Base-by-base conservation (phyloP, 1,284 basidiomycete species). In the Marasmius fiardii region DNA sequence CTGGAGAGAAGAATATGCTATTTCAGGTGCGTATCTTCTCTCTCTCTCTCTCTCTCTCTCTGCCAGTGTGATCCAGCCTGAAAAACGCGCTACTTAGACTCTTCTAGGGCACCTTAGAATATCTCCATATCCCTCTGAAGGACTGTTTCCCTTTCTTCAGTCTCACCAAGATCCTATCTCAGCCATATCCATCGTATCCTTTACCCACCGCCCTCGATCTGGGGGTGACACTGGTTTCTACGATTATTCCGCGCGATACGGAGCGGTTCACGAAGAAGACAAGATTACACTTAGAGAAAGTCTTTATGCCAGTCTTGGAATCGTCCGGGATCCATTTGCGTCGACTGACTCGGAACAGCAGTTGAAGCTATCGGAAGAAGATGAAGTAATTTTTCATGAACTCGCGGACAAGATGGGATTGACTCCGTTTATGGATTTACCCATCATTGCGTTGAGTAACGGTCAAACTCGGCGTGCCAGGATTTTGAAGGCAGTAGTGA, bases 381-480 rank as follows among this genome's bases (percentile, higher is more conserved):
- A 75, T 59, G 65, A 70, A 54, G 52, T 61, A 23, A 59, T 76
- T 4, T 82, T 89, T 59, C 76, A 83, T 12, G 71, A 73, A 1
- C 66, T 90, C 21, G 74, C 80, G 0, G 67, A 73, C 4, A 70
- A 71, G 45, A 76, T 94, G 66, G 81, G 78, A 2, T 72, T 95
- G 48, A 65, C 69, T 2, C 64, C 75, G 16, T 70, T 94, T 35
- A 72, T 96, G n/a, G 88, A 95, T 64, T 64, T 95, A 4, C 95
- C 94, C 0, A 70, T 90, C 16, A 78, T 96, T 5, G 90, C 90
- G 0, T 70, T 98, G 51, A 93, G 90, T 60, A 96, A 96, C 63
- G 96, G 96, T 0, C 96, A 99, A 74, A 97, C 89, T 20, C 73
- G 96, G 35, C 74, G 93, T 23, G 94, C 94, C 3, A 77, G 95